Base-by-base conservation (phyloP, 768 basidiomycete species). In the Rhodosporidiobolus sp. region DNA sequence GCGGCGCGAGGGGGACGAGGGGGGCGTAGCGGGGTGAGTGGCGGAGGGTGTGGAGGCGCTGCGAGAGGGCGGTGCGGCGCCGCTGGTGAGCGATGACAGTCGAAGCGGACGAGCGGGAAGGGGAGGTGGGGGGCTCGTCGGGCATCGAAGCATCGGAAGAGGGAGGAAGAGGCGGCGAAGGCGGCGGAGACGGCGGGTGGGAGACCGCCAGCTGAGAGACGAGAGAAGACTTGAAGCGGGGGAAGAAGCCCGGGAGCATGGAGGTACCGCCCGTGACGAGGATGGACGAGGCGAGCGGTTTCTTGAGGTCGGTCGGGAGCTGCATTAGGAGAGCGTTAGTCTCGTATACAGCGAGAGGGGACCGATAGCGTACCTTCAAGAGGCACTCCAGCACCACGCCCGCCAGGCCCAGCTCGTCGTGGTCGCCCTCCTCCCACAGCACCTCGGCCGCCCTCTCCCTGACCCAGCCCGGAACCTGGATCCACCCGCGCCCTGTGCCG, bases 241-340 rank as follows among this genome's bases (percentile, higher is more conserved):
- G 88, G 55, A 95, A 91, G 81, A 97, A 95, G 0, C 93, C 93
- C 1, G 94, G 92, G 16, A 98, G 82, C 88, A 92, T 92, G 7
- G 90, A 85, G 2, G 92, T 94, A 0, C 96, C 96, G 11, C 96
- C 96, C 2, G 86, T 85, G 46, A 96, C 85, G 55, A 98, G 85
- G 59, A 99, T 89, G 10, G 90, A 90, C 0, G 90, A 89, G 3
- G 88, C 88, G 77, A 98, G 84, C 0, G 88, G 88, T 80, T 88
- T 88, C 22, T 94, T 88, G 26, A 98, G 87, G 80, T 99, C 95
- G 32, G 94, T 85, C 0, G 96, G 92, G 0, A 91, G 87, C 92
- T 96, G 77, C 38, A 32, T 1, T 11, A 49, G 35, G 22, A 32
- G 34, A 6, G 28, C 4, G 26, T 26, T 26, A 32, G 1, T 5